Base-by-base conservation (phyloP, 768 basidiomycete species). In the Rossbeevera mucosa region DNA sequence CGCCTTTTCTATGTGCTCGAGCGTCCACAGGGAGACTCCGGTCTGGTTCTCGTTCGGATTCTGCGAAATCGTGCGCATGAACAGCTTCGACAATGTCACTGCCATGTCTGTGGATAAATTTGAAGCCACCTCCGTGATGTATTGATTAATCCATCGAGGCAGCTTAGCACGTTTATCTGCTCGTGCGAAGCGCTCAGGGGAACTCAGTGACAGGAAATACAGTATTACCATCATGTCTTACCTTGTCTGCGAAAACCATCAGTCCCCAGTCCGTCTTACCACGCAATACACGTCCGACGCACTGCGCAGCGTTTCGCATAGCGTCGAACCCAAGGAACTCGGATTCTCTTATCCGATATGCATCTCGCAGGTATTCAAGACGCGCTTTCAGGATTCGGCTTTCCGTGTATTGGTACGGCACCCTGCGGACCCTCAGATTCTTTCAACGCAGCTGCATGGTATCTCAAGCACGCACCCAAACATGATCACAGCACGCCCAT, bases 251-350 rank as follows among this genome's bases (percentile, higher is more conserved):
- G 67, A 99, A 99, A 11, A 98, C 85, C 96, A 99, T 99, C 62
- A 99, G 71, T 29, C 96, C 96, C 91, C 96, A 99, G 71, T 99
- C 96, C 4, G 96, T 98, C 76, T 99, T 99, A 58, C 96, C 96
- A 47, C 96, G 85, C 68, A 99, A 71, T 24, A 95, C 96, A 59
- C 96, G 93, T 22, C 96, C 96, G 7, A 99, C 95, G 69, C 96
- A 99, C 65, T 99, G 96, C 13, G 96, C 96, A 7, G 96, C 96
- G 64, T 96, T 98, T 51, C 96, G 85, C 92, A 99, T 98, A 12
- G 96, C 96, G 65, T 99, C 96, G 70, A 99, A 99, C 25, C 96
- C 97, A 26, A 99, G 78, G 66, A 97, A 99, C 70, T 99, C 96
- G 22, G 94, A 96, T 70, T 99, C 96, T 51, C 94, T 85, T 71